Base-by-base conservation (phyloP, 139 green algal species). In the Chlamydomonas applanata region DNA sequence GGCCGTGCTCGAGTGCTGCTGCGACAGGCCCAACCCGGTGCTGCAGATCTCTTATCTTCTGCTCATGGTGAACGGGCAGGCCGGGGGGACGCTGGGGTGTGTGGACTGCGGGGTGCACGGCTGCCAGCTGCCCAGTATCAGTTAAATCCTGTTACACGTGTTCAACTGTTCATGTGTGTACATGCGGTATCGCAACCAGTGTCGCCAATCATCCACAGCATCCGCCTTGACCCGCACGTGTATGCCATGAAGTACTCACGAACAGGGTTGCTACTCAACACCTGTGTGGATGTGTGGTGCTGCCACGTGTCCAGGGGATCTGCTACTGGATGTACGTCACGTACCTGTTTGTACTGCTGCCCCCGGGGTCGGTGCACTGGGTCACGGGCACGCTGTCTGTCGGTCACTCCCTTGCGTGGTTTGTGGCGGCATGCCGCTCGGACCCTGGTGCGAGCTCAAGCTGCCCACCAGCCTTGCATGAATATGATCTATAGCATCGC, bases 331-430 rank as follows among this genome's bases (percentile, higher is more conserved):
- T 88, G 5, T 88, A 86, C 67, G 79, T 49, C 60, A 40, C 35
- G 11, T n/a, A 83, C 54, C 11, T 89, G 1, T 83, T 89, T 63
- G 25, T 34, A 17, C 69, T 89, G 52, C 79, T 89, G 61, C 85
- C 82, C 45, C 40, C 40, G 7, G 40, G 40, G 7, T 49, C 40
- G 11, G 11, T 80, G 49, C 35, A 3, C 77, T 88, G 82, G 13
- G 73, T 75, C 11, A 79, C 69, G 13, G 85, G 85, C 72, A 86
- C 59, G 5, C 49, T 59, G 24, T 65, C 59, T 19, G 70, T 83
- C n/a, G 30, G 74, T 4, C 17, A 69, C 22, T 73, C 67, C 49
- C 52, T 86, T 14, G 59, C 34, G 1, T 24, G 68, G 3, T 88
- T 87, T 59, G 11, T 88, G 16, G 16, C 52, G n/a, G 82, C 82